Evolutionary conservation across 148 eudicot species (phyloP).

Genomic region (Tetragonia tetragonoides): DNA sequence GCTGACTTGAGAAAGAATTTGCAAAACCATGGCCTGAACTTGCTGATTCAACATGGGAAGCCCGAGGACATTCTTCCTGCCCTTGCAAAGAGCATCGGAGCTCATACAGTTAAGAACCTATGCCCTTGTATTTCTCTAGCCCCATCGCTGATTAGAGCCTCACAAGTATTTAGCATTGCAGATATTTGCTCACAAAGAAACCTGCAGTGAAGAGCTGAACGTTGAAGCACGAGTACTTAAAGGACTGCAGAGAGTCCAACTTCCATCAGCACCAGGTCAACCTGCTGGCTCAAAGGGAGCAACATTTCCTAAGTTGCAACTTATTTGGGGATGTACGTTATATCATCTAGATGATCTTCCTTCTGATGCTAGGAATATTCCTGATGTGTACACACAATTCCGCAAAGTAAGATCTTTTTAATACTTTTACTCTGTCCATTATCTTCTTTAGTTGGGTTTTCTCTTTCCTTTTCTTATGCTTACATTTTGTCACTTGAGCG

Average conservation of each 20-base stretch:
- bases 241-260: conserved; percentile 32
- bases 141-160: not conserved
- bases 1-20: conserved; percentile 74
- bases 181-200: conserved; percentile 94
- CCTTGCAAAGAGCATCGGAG: conserved; percentile 62
- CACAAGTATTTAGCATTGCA: conserved; percentile 27
- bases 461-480: not conserved
- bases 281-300: conserved; percentile 20
- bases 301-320: conserved; percentile 45
- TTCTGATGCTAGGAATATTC: conserved; percentile 44
- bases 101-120: conserved; percentile 66
- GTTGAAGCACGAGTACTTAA: conserved; percentile 53
- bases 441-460: not conserved
- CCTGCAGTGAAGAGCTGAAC: conserved; percentile 82
- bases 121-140: not conserved
- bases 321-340: conserved; percentile 80
- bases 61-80: conserved; percentile 80
- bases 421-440: no score
- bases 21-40: conserved; percentile 58
- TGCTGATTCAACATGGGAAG: conserved; percentile 71
- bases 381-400: conserved; percentile 86
- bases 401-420: conserved; percentile 51
- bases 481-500: not conserved
- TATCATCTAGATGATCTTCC: conserved; percentile 91
- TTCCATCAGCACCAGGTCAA: conserved; percentile 22